Conservation (phyloP, 441 rosid species). For the Jatropha multifida region DNA sequence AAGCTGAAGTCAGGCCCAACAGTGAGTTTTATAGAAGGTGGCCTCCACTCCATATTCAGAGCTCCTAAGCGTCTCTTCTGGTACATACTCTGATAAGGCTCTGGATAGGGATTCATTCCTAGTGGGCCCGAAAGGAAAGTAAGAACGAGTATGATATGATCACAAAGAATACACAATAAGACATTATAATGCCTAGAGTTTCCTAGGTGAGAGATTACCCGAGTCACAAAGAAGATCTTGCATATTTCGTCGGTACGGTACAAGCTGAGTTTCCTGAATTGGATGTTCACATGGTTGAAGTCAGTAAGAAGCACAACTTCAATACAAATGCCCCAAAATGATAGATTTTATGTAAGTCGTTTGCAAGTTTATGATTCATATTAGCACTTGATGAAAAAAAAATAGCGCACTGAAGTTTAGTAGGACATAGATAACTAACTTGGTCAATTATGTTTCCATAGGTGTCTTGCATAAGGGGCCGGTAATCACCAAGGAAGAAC, state of each 20-base stretch:
- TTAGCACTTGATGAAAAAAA: neutral
- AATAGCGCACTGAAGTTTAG: conserved; percentile 4
- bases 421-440: conserved; percentile 50
- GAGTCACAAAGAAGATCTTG: conserved; percentile 98
- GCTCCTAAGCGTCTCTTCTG: conserved; percentile 96
- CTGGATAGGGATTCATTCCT: conserved; percentile 95
- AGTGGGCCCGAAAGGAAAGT: conserved; percentile 28
- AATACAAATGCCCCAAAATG: neutral
- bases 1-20: conserved; percentile 91
- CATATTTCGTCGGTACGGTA: conserved; percentile 88
- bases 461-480: conserved; percentile 83
- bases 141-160: conserved; percentile 23
- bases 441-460: conserved; percentile 86
- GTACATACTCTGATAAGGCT: conserved; percentile 96
- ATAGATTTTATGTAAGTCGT: neutral
- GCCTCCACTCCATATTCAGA: conserved; percentile 91
- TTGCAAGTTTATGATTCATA: conserved; percentile 3
- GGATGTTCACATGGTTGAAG: conserved; percentile 31
- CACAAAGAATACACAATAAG: conserved; percentile 16
- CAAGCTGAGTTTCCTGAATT: conserved; percentile 93
- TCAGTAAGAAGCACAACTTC: conserved; percentile 9
- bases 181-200: conserved; percentile 21
- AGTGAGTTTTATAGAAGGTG: conserved; percentile 68
- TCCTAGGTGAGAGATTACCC: conserved; percentile 45
- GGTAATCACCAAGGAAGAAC: conserved; percentile 99